Percentiles rank a stretch among this genome's conserved stretches.
Evolutionary conservation across 2,329 filamentous ascomycete species (phyloP).

Genomic region (Periglandula ipomoeae): DNA sequence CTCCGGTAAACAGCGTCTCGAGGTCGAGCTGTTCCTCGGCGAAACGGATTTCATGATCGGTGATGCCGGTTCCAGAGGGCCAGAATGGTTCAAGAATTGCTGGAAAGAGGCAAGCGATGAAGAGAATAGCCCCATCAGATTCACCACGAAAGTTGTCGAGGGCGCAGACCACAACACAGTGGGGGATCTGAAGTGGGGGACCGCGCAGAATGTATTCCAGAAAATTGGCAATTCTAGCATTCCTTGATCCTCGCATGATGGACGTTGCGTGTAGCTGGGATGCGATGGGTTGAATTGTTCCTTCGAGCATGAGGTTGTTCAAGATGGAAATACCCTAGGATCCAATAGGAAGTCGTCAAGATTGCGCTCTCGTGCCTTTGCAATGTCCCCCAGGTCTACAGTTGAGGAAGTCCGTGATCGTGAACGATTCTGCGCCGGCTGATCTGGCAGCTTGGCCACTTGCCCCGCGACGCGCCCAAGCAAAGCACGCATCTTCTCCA

Average conservation of each 20-base stretch:
- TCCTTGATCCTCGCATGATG: background rate
- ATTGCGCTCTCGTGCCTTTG: constrained; percentile 31
- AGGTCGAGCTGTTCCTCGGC: constrained; percentile 10
- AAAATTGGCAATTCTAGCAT: constrained; percentile 3
- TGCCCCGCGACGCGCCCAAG: constrained; percentile 49
- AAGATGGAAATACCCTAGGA: constrained; percentile 12
- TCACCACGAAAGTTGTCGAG: constrained; percentile 13
- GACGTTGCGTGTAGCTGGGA: background rate
- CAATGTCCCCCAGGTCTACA: constrained; percentile 24
- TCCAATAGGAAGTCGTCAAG: constrained; percentile 32
- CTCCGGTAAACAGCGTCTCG: constrained; percentile 9
- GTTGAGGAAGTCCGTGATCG: constrained; percentile 10
- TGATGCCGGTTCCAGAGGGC: constrained; percentile 11
- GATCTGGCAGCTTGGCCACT: constrained; percentile 30
- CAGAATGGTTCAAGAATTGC: constrained; percentile 20
- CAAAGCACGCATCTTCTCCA: constrained; percentile 57
- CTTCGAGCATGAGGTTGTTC: background rate
- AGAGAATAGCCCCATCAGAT: constrained; percentile 13
- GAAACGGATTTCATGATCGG: background rate
- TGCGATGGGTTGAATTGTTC: too few species aligned
- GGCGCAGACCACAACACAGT: constrained; percentile 19
- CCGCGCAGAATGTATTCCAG: constrained; percentile 12
- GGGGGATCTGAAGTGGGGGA: constrained; percentile 15
- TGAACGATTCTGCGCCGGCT: constrained; percentile 4
- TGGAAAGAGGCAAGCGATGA: constrained; percentile 11